Conservation (phyloP, 2,329 filamentous ascomycete genomes). For the Verticillium dahliae region DNA sequence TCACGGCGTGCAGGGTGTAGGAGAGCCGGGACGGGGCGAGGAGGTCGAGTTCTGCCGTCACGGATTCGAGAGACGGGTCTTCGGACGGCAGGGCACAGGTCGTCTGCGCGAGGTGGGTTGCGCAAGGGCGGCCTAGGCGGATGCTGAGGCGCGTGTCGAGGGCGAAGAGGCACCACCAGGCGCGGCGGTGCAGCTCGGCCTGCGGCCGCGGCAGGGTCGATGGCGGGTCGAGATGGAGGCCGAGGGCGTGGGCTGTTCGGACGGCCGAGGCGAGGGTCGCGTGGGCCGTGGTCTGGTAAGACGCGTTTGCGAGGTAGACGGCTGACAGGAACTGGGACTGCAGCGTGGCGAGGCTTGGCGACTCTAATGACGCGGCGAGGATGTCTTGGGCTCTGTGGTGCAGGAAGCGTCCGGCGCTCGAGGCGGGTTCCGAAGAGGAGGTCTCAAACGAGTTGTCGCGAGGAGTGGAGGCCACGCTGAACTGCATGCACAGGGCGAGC, state of each 20-base stretch:
- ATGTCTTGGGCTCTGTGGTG: neutral
- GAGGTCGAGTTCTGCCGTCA: neutral
- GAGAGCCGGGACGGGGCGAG: neutral
- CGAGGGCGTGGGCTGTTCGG: conserved; percentile 37
- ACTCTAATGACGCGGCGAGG: conserved; percentile 26
- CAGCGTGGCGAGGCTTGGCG: conserved; percentile 37
- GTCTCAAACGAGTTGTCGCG: neutral
- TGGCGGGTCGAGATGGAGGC: conserved; percentile 39
- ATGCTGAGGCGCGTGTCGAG: conserved; percentile 39
- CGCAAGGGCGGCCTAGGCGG: conserved; percentile 39
- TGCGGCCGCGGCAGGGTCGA: conserved; percentile 20
- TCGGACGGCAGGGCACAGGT: conserved; percentile 1
- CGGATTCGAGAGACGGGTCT: neutral
- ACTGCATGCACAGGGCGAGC: conserved; percentile 44
- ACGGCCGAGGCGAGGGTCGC: conserved; percentile 30
- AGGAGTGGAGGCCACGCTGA: conserved; percentile 21
- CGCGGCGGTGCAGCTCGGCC: conserved; percentile 36
- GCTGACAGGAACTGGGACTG: conserved; percentile 38
- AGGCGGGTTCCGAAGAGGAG: neutral
- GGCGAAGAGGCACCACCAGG: conserved; percentile 46
- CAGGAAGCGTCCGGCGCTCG: neutral
- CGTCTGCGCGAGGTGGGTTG: neutral
- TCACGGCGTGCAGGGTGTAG: neutral
- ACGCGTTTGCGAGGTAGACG: conserved; percentile 39
- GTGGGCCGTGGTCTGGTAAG: conserved; percentile 41